Evolutionary conservation across 2,329 filamentous ascomycete genomes (phyloP).

Genomic region (Diaporthe citrichinensis): DNA sequence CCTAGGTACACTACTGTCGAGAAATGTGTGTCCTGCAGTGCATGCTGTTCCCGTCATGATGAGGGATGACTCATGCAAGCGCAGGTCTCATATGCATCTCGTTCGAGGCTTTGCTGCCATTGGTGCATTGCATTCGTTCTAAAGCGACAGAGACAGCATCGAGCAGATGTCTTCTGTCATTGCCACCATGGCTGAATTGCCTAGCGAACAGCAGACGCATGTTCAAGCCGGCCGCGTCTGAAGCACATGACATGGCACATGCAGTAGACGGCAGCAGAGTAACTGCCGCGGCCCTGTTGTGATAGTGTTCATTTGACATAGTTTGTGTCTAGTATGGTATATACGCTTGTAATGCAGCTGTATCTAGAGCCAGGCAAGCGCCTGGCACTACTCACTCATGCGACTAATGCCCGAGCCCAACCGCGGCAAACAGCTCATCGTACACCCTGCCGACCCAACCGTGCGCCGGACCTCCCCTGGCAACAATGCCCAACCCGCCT

Average conservation of each 20-base stretch:
- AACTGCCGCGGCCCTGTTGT: neutral
- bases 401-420: constrained; percentile 33
- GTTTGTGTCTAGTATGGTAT: neutral
- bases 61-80: constrained; percentile 11
- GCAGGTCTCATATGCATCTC: neutral
- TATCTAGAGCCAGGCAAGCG: constrained; percentile 9
- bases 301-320: neutral
- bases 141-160: neutral
- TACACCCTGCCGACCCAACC: constrained; percentile 89
- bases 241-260: neutral
- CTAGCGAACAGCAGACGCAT: neutral
- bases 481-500: constrained; percentile 84
- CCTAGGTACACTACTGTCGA: neutral
- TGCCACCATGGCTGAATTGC: neutral
- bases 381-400: neutral
- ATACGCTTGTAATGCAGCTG: constrained; percentile 16
- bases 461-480: constrained; percentile 74
- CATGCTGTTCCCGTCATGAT: constrained; percentile 2
- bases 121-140: neutral
- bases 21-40: neutral
- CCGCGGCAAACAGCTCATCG: constrained; percentile 73
- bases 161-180: neutral
- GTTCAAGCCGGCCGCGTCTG: neutral
- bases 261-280: neutral
- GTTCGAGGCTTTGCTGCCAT: neutral